These are phyloP conservation scores for Pseudogymnoascus sp. DNA, from an alignment of 2,329 filamentous ascomycete genomes.

Conservation along the genomic window DNA sequence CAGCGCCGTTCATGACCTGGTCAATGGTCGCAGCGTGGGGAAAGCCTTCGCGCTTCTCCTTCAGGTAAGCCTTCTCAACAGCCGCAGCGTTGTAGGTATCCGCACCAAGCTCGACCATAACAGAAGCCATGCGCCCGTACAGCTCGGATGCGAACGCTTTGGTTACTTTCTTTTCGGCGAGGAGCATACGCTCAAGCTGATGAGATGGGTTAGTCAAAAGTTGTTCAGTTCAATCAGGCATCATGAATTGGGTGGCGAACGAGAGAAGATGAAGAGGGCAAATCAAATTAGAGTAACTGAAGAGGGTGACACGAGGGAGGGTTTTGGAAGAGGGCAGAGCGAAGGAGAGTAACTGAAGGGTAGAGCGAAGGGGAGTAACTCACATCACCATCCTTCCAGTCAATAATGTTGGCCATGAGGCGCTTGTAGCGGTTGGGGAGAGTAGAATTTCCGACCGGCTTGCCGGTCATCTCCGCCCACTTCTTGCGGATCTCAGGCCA, in stretches of 20 bases:
- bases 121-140: background rate
- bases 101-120: background rate
- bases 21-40: background rate
- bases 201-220: background rate
- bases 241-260: background rate
- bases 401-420: background rate
- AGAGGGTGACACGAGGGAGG: too few relatives aligned
- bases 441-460: background rate
- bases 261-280: background rate
- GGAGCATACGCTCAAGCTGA: background rate
- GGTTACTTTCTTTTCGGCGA: background rate
- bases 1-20: background rate
- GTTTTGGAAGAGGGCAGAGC: background rate
- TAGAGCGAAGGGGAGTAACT: background rate
- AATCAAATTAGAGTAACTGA: too few relatives aligned
- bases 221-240: background rate
- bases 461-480: background rate
- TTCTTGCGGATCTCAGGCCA: background rate
- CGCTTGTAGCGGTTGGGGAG: background rate
- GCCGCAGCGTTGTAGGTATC: background rate
- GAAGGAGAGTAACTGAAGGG: background rate
- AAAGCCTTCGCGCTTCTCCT: background rate
- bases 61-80: background rate
- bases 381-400: constrained; percentile 4
- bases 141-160: background rate